Evolutionary conservation across 2,329 filamentous ascomycete species (phyloP).

Genomic region (Xylaria polymorpha): DNA sequence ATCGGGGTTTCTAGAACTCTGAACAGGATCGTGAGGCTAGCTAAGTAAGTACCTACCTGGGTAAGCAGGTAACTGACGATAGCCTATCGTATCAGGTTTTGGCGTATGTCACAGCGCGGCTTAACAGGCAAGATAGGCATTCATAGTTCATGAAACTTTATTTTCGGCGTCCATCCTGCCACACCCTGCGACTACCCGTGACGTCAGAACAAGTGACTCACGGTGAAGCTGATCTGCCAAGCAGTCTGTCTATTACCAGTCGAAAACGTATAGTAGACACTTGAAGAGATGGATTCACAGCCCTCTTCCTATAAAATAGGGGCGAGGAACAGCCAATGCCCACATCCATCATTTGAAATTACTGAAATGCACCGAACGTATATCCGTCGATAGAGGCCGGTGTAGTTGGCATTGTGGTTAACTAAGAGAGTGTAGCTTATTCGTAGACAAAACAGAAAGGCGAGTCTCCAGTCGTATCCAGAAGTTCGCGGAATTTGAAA

Average conservation of each 20-base stretch:
- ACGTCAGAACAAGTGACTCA: neutral
- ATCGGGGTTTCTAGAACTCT: neutral
- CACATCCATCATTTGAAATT: neutral
- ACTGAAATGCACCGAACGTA: neutral
- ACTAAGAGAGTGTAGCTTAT: slow-evolving; percentile 25
- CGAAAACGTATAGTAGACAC: neutral
- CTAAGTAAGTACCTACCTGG: neutral
- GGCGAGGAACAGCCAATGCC: neutral
- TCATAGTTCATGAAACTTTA: neutral
- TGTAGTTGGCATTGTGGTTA: neutral
- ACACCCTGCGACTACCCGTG: neutral
- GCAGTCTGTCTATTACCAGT: neutral
- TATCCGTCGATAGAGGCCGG: neutral
- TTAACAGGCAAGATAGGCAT: neutral
- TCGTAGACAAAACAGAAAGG: slow-evolving; percentile 61
- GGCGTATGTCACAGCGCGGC: neutral
- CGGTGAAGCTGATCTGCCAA: neutral
- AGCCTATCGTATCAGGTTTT: neutral
- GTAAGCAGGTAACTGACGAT: neutral
- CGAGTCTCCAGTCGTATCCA: slow-evolving; percentile 55
- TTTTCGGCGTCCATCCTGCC: neutral
- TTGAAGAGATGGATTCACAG: slow-evolving; percentile 3
- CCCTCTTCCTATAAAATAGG: neutral
- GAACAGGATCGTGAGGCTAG: neutral
- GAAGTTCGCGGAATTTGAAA: slow-evolving; percentile 50